Evolutionary conservation across 139 green algal species (phyloP).

Genomic region (Chlorella sorokiniana): DNA sequence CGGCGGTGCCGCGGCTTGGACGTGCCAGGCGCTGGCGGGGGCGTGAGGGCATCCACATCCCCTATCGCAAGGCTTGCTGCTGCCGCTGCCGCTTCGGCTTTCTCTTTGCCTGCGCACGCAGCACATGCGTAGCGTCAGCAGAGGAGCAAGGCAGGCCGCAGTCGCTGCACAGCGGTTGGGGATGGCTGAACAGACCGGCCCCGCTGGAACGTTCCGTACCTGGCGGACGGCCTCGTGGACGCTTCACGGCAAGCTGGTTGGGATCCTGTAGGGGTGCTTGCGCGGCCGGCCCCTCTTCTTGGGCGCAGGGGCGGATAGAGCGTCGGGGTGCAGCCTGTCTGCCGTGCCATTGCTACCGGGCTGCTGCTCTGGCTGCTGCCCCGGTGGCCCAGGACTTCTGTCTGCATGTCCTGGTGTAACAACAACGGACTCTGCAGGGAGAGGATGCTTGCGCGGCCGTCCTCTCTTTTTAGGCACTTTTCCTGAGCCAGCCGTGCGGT

Average conservation of each 20-base stretch:
- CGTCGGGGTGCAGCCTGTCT: no score
- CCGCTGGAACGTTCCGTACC: background rate
- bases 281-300: constrained; percentile 14
- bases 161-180: background rate
- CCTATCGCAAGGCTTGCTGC: background rate
- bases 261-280: constrained; percentile 13
- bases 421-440: no score
- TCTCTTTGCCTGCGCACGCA: background rate
- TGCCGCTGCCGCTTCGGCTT: background rate
- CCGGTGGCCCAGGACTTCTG: background rate
- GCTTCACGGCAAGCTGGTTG: background rate
- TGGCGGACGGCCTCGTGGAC: constrained; percentile 26
- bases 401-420: background rate
- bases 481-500: no score
- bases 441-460: constrained; percentile 11
- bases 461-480: no score
- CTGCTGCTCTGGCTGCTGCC: background rate
- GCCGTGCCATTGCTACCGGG: background rate
- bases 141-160: background rate
- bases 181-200: background rate
- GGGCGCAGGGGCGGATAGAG: background rate
- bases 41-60: background rate
- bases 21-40: no score
- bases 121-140: background rate
- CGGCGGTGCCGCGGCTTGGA: background rate